A percentile compares a stretch with the other conserved stretches of the same genome.
Conservation (phyloP, 2,329 filamentous ascomycete genomes). For the Claviceps lovelessii region DNA sequence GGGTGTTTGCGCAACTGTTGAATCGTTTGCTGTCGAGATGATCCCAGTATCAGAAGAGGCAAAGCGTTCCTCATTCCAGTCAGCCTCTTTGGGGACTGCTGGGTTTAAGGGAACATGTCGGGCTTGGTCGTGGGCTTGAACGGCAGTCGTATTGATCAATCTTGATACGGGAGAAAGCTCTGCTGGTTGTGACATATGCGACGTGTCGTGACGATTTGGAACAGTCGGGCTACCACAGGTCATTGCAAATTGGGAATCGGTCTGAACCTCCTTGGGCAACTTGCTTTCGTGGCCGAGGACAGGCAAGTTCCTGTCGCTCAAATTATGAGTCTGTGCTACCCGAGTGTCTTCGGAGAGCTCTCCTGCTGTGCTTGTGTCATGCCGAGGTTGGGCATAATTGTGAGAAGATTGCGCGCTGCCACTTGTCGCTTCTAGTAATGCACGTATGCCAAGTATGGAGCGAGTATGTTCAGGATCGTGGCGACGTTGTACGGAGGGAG, state of each 20-base stretch:
- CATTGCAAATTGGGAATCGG: background rate
- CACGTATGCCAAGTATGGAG: conserved; percentile 2
- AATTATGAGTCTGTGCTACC: conserved; percentile 1
- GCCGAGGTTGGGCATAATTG: background rate
- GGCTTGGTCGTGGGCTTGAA: background rate
- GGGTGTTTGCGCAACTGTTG: background rate
- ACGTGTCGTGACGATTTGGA: background rate
- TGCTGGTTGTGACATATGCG: background rate
- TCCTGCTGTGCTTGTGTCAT: background rate
- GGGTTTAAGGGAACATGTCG: background rate
- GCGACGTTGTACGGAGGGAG: background rate
- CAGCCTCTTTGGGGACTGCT: background rate
- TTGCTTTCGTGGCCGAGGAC: background rate
- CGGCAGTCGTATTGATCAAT: background rate
- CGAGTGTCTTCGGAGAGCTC: background rate
- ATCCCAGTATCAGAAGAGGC: background rate
- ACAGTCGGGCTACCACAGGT: background rate
- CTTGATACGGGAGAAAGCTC: background rate
- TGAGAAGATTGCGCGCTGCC: background rate
- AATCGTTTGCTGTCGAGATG: background rate
- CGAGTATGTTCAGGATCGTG: background rate
- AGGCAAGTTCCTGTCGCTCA: background rate
- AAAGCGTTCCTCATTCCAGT: background rate
- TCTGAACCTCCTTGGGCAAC: background rate
- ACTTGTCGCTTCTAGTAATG: conserved; percentile 1